Base-by-base conservation (phyloP, 2,329 filamentous ascomycete species). In the Verticillium alfalfae region DNA sequence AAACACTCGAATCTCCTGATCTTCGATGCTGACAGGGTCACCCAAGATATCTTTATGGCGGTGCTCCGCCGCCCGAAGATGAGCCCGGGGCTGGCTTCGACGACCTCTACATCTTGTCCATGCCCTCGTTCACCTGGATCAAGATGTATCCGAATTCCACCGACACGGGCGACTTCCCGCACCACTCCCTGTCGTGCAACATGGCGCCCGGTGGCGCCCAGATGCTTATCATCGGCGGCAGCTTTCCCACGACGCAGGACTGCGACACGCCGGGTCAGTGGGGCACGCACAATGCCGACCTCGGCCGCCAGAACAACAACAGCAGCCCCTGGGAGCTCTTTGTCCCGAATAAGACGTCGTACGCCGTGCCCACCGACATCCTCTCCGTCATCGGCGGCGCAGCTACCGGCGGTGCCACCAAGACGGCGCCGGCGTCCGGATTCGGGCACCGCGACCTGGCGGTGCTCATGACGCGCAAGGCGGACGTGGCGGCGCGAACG, bases 111-210 rank as follows among this genome's bases (percentile, higher is more conserved):
- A 83, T 88, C 60, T 76, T 89, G 22, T 81, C 81, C 8, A 75
- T 89, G 16, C 87, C 86, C 1, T 82, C 84, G 1, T 89, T 89
- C 70, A 83, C 77, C 3, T 89, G 86, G 86, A 83, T 87, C 64
- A 84, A 83, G 64, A 77, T 81, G 66, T 83, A 79, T 61, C 81
- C 79, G 13, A 72, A 71, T 56, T 71, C 76, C 60, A 73, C 78
- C 61, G 69, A 70, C 15, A 77, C 76, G 1, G 74, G 78, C 36
- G 69, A 68, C 45, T 76, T 74, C 41, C 79, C 79, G 15, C 84
- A 86, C 65, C 80, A 87, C 69, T 82, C 81, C 34, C 75, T 86
- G 34, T 83, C 78, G 39, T 88, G 85, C 69, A 85, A 85, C 67
- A 81, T 88, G 34, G 72, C 86, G 31, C 66, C 72, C 22, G 78